Evolutionary conservation across 305 asterid genomes (phyloP).

Genomic region (Solanum hybrid): DNA sequence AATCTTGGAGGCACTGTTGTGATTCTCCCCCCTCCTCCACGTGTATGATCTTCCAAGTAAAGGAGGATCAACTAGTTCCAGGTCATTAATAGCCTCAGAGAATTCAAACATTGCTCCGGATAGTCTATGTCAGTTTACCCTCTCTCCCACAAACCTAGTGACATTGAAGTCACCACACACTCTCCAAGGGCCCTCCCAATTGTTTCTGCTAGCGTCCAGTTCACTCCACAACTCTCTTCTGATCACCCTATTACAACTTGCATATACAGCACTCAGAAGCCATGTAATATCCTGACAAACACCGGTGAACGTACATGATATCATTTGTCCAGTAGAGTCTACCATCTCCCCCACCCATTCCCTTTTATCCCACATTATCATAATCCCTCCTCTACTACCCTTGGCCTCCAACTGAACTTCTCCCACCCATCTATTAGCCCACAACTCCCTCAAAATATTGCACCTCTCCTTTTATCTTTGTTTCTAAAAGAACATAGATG

Average conservation of each 20-base stretch:
- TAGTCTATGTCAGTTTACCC: background rate
- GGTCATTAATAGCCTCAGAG: background rate
- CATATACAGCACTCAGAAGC: background rate
- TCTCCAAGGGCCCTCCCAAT: background rate
- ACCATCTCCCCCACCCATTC: background rate
- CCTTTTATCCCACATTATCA: background rate
- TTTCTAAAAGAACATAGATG: background rate
- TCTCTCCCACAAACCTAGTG: background rate
- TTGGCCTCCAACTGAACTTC: background rate
- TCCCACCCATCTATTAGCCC: background rate
- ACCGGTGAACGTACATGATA: background rate
- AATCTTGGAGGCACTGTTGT: background rate
- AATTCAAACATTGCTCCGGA: background rate
- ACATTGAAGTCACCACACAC: background rate
- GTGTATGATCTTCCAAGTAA: background rate
- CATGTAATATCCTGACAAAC: background rate
- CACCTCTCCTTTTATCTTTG: background rate
- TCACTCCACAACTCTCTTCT: background rate
- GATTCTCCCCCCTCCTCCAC: background rate
- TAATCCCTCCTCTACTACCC: background rate
- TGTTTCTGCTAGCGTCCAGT: background rate
- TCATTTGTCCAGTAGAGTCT: background rate
- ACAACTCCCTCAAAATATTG: background rate
- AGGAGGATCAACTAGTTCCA: background rate
- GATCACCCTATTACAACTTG: background rate